A percentile compares a stretch with the other conserved stretches of the same genome.
Evolutionary conservation across 2,329 filamentous ascomycete species (phyloP).

Genomic region (Pseudogymnoascus sp.): DNA sequence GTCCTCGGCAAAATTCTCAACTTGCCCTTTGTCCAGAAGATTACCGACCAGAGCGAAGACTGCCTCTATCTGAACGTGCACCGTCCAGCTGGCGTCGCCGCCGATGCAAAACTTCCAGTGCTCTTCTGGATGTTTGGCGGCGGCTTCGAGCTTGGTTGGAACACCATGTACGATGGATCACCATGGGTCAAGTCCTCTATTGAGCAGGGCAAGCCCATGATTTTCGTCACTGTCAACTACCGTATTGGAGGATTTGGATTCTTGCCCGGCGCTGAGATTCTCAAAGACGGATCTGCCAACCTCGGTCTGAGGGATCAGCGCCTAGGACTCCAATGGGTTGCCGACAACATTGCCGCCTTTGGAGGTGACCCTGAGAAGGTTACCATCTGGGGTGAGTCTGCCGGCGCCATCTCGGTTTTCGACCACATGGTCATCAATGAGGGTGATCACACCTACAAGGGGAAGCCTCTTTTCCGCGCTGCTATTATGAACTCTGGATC

Average conservation of each 20-base stretch:
- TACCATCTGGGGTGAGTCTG: constrained; percentile 66
- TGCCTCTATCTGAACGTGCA: constrained; percentile 54
- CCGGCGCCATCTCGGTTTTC: constrained; percentile 63
- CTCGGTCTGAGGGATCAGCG: constrained; percentile 66
- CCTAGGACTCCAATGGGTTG: constrained; percentile 65
- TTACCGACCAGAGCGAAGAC: constrained; percentile 51
- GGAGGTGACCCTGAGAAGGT: constrained; percentile 73
- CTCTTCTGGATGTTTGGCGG: constrained; percentile 66
- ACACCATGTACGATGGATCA: constrained; percentile 43
- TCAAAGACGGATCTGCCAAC: constrained; percentile 59
- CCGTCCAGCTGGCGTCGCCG: constrained; percentile 47
- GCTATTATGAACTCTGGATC: constrained; percentile 72
- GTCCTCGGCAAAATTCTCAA: constrained; percentile 44
- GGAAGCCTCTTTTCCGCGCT: constrained; percentile 63
- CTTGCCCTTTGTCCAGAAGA: constrained; percentile 48
- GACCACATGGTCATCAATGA: constrained; percentile 69
- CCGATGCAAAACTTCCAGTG: constrained; percentile 52
- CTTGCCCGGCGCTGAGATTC: constrained; percentile 58
- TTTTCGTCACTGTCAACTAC: constrained; percentile 74
- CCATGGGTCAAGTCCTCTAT: constrained; percentile 39
- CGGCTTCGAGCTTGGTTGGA: constrained; percentile 49
- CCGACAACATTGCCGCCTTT: constrained; percentile 68
- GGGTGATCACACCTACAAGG: constrained; percentile 67
- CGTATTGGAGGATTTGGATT: constrained; percentile 68
- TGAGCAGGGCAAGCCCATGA: constrained; percentile 49